phyloP scores from a whole-genome alignment of 305 asterid genomes.

The Rubia tinctorum region DNA sequence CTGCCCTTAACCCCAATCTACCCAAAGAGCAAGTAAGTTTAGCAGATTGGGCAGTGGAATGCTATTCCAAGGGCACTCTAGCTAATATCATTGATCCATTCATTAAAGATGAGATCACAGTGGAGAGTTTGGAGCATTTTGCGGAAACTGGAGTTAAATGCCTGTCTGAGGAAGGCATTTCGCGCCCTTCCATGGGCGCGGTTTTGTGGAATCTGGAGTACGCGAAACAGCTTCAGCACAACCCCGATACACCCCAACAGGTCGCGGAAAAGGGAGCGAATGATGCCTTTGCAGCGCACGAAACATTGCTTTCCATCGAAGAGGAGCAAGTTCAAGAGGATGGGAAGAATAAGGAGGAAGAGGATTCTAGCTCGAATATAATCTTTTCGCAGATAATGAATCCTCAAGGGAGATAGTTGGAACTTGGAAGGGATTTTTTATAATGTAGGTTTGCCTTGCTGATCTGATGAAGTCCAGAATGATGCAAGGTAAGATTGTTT shows the following conservation, averaged over 20 bases:
- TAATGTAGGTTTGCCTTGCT: not conserved
- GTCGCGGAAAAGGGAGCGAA: constrained; percentile 36
- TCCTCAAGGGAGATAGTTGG: constrained; percentile 27
- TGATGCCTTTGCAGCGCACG: constrained; percentile 32
- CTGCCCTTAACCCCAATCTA: constrained; percentile 46
- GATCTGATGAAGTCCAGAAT: not conserved
- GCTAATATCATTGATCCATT: constrained; percentile 41
- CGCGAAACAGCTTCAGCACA: constrained; percentile 38
- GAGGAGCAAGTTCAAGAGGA: constrained; percentile 13
- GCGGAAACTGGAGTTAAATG: constrained; percentile 46
- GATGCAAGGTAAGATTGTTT: not conserved
- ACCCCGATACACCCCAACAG: constrained; percentile 28
- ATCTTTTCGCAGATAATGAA: constrained; percentile 28
- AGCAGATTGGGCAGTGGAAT: constrained; percentile 52
- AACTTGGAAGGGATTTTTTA: not conserved
- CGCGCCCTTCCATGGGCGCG: constrained; percentile 67
- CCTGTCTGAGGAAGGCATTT: constrained; percentile 46
- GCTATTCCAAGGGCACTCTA: constrained; percentile 25
- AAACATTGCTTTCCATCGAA: constrained; percentile 27
- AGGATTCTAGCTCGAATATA: constrained; percentile 13
- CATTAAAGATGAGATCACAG: constrained; percentile 33
- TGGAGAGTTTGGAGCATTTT: constrained; percentile 45
- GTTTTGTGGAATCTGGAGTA: constrained; percentile 64
- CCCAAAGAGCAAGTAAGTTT: constrained; percentile 56
- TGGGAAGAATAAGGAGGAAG: constrained; percentile 9